phyloP scores from a whole-genome alignment of 768 basidiomycete genomes.

The Russula griseocarnosa region DNA sequence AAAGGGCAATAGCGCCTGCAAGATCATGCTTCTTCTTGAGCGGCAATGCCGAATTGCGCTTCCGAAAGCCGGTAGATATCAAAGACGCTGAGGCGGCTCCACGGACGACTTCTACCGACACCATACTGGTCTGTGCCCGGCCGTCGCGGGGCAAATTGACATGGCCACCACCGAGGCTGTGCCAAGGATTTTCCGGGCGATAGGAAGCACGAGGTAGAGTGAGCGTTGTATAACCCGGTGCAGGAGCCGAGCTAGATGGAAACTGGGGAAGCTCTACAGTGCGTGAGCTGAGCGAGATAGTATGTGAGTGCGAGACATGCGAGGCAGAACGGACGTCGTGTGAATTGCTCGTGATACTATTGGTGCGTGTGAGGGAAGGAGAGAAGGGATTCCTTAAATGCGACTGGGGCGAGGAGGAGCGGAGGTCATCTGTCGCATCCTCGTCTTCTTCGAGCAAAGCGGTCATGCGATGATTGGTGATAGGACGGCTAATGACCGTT shows the following conservation, averaged over 20 bases:
- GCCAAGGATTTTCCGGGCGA: conserved; percentile 37
- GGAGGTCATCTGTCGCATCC: conserved; percentile 32
- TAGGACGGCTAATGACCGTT: conserved; percentile 28
- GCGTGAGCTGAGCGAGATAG: conserved; percentile 20
- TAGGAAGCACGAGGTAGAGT: conserved; percentile 46
- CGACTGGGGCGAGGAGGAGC: conserved; percentile 1
- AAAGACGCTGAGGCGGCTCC: conserved; percentile 37
- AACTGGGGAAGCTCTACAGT: conserved; percentile 37
- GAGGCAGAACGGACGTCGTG: conserved; percentile 12
- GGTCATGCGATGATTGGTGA: conserved; percentile 35
- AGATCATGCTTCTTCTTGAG: conserved; percentile 19
- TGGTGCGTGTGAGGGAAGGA: conserved; percentile 3
- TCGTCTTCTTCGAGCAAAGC: conserved; percentile 42
- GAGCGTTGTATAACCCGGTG: conserved; percentile 41
- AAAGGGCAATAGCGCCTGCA: conserved; percentile 32
- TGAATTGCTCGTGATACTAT: conserved; percentile 12
- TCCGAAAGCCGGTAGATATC: conserved; percentile 7
- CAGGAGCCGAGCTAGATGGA: conserved; percentile 27
- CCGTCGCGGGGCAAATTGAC: conserved; percentile 74
- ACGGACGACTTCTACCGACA: conserved; percentile 72
- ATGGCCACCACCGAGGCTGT: conserved; percentile 43
- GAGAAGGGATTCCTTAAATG: conserved; percentile 30
- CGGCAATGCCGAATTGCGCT: conserved; percentile 18
- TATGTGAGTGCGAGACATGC: conserved; percentile 17
- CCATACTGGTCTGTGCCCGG: conserved; percentile 85